These are phyloP conservation scores for Schwanniomyces sp. DNA, from an alignment of 805 yeast species.

Conservation along the genomic window DNA sequence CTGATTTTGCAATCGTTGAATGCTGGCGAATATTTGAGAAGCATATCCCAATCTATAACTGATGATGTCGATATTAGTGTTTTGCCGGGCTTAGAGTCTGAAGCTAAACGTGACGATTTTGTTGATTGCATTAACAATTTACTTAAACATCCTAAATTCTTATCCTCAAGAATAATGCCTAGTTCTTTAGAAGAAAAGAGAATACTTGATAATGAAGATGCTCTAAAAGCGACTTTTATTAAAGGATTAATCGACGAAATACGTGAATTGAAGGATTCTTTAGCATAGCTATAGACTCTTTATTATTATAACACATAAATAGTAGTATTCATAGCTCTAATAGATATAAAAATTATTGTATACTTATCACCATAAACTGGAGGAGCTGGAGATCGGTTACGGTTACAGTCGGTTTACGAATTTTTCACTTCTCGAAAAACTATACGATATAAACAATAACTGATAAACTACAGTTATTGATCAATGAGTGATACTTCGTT, in stretches of 20 bases:
- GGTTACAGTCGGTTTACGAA: not conserved
- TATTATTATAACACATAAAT: not conserved
- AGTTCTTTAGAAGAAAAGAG: slow-evolving; percentile 66
- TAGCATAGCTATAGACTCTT: not conserved
- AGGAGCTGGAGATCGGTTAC: not conserved
- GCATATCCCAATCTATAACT: slow-evolving; percentile 9
- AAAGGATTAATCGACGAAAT: slow-evolving; percentile 36
- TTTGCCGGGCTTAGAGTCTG: slow-evolving; percentile 63
- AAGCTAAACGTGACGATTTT: slow-evolving; percentile 58
- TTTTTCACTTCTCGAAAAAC: not conserved
- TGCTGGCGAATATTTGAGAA: slow-evolving; percentile 45
- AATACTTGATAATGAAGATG: slow-evolving; percentile 49
- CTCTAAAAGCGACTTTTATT: slow-evolving; percentile 21
- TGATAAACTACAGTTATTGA: not conserved
- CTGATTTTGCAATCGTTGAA: slow-evolving; percentile 55
- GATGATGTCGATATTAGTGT: slow-evolving; percentile 24
- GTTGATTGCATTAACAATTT: slow-evolving; percentile 65
- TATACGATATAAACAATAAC: not conserved
- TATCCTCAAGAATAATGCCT: slow-evolving; percentile 66
- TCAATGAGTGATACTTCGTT: slow-evolving; percentile 46
- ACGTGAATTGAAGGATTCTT: slow-evolving; percentile 30
- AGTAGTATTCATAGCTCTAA: not conserved
- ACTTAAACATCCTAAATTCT: slow-evolving; percentile 82
- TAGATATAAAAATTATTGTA: not conserved
- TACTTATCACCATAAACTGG: too few relatives aligned